Conservation (phyloP, 441 rosid species). For the Pelargonium citronellum region DNA sequence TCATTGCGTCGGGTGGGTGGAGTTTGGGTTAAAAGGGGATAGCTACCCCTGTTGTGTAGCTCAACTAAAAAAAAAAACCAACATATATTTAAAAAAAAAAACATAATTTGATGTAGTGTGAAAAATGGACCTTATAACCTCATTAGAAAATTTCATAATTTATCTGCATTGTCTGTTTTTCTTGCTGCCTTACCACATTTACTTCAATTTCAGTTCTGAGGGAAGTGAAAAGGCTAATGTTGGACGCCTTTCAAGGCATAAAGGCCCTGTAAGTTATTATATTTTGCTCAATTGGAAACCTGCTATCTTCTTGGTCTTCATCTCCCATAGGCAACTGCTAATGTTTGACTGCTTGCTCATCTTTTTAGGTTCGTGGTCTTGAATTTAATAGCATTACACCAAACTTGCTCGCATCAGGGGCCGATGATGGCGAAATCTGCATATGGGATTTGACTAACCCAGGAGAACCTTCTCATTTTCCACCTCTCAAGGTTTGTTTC, state of each 20-base stretch:
- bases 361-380: constrained; percentile 90
- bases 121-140: not conserved
- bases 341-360: constrained; percentile 12
- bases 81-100: too few relatives aligned
- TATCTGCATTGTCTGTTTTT: not conserved
- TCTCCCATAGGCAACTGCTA: constrained; percentile 15
- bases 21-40: too few relatives aligned
- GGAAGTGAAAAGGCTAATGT: constrained; percentile 53
- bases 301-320: constrained; percentile 2
- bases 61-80: too few relatives aligned
- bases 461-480: constrained; percentile 71
- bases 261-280: constrained; percentile 79
- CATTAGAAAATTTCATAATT: not conserved
- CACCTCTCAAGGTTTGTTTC: constrained; percentile 64
- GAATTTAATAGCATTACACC: constrained; percentile 74
- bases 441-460: constrained; percentile 92
- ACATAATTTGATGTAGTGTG: too few relatives aligned
- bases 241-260: constrained; percentile 75
- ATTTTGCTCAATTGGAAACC: constrained; percentile 12
- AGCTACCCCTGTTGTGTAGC: too few relatives aligned
- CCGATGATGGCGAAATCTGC: constrained; percentile 94
- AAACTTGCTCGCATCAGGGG: constrained; percentile 90
- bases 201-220: constrained; percentile 50
- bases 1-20: too few relatives aligned
- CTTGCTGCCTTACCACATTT: not conserved